Conservation (phyloP, 768 basidiomycete species). For the Gloeostereum incarnatum region DNA sequence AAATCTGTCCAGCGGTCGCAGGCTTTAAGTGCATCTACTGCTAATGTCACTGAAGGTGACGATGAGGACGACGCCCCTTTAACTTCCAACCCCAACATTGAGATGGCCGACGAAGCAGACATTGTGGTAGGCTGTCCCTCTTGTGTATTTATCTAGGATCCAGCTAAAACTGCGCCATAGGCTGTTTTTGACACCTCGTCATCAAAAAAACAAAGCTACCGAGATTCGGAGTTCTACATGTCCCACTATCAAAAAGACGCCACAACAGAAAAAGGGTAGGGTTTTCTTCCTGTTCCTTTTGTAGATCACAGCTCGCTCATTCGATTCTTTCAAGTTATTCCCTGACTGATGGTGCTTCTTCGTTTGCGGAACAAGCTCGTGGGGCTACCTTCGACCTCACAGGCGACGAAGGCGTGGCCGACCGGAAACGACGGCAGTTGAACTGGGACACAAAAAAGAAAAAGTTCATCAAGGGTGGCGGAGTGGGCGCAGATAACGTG, state of each 20-base stretch:
- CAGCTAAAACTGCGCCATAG: slow-evolving; percentile 21
- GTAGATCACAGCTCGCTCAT: slow-evolving; percentile 1
- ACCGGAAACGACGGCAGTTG: slow-evolving; percentile 53
- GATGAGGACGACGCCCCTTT: slow-evolving; percentile 23
- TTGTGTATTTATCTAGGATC: slow-evolving; percentile 5
- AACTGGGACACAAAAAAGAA: slow-evolving; percentile 98
- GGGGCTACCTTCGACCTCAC: slow-evolving; percentile 75
- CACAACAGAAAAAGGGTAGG: slow-evolving; percentile 82
- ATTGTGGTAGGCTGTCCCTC: slow-evolving; percentile 44
- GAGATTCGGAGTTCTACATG: slow-evolving; percentile 86
- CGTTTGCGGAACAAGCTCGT: slow-evolving; percentile 80
- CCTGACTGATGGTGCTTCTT: slow-evolving; percentile 76
- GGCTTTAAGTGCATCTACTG: slow-evolving; percentile 19
- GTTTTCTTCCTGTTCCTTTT: slow-evolving; percentile 4
- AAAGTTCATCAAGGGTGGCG: slow-evolving; percentile 82
- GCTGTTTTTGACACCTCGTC: slow-evolving; percentile 56
- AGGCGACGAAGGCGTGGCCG: slow-evolving; percentile 61
- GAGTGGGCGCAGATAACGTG: slow-evolving; percentile 83
- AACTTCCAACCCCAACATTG: slow-evolving; percentile 23
- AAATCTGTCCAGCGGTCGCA: slow-evolving; percentile 49
- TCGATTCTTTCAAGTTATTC: slow-evolving; percentile 58
- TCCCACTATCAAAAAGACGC: slow-evolving; percentile 86
- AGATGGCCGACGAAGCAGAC: slow-evolving; percentile 75
- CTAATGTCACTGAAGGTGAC: slow-evolving; percentile 21
- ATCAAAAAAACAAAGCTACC: slow-evolving; percentile 45